A percentile compares a stretch with the other conserved stretches of the same genome.
phyloP scores from a whole-genome alignment of 306 rosid genomes.

The Trichosanthes cucumerina region DNA sequence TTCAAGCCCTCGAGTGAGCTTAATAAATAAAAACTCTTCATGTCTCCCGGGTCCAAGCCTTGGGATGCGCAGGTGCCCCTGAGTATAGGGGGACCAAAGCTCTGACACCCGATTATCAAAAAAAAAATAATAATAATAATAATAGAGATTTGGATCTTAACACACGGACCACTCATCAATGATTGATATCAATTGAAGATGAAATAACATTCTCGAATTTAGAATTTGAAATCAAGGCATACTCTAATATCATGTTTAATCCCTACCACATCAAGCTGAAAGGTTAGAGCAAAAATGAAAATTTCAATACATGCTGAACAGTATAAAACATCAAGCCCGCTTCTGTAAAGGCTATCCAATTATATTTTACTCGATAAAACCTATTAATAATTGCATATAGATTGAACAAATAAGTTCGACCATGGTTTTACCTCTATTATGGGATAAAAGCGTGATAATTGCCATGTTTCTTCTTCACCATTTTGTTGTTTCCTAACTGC shows the following conservation, averaged over 20 bases:
- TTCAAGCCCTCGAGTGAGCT: too few relatives aligned
- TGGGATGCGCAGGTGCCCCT: too few relatives aligned
- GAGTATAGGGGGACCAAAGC: too few relatives aligned
- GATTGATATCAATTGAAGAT: background rate
- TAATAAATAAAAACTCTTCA: too few relatives aligned
- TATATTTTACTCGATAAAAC: background rate
- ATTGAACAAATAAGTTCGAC: conserved; percentile 8
- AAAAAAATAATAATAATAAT: too few relatives aligned
- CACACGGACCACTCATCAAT: background rate
- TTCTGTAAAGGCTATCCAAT: background rate
- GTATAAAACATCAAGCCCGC: background rate
- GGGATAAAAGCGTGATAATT: conserved; percentile 85
- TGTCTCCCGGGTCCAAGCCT: too few relatives aligned
- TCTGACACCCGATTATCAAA: too few relatives aligned
- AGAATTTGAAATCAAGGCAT: background rate
- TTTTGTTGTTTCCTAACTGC: conserved; percentile 74
- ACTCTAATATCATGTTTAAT: background rate
- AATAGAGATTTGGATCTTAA: background rate
- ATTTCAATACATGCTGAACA: background rate
- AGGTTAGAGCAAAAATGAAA: background rate
- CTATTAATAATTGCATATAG: background rate
- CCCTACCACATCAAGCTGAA: background rate
- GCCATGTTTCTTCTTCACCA: conserved; percentile 74
- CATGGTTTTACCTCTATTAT: conserved; percentile 59
- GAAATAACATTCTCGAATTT: background rate